Evolutionary conservation across 257 asterid species (phyloP).

Genomic region (Cynanchum wilfordii): DNA sequence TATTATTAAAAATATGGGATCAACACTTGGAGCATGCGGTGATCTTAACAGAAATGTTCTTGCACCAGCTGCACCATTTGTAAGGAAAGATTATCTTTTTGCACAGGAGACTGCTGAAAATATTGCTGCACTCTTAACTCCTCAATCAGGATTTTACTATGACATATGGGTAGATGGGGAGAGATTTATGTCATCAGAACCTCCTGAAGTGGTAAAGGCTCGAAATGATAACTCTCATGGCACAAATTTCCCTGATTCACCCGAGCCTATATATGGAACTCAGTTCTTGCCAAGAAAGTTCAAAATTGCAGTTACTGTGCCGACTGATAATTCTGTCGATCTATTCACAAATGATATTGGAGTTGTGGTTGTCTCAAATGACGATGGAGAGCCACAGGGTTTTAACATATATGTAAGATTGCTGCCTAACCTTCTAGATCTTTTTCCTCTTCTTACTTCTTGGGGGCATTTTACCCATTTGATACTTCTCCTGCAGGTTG

Average conservation of each 20-base stretch:
- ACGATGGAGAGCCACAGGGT: constrained; percentile 91
- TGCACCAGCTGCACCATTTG: constrained; percentile 86
- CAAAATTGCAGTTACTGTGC: constrained; percentile 91
- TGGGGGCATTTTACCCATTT: not conserved
- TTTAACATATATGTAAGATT: constrained; percentile 78
- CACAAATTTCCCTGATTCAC: constrained; percentile 81
- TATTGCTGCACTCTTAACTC: constrained; percentile 88
- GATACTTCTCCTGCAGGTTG: constrained; percentile 58
- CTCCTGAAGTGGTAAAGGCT: constrained; percentile 83
- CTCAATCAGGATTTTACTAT: constrained; percentile 97
- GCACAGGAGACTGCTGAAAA: constrained; percentile 94
- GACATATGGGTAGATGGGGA: constrained; percentile 99
- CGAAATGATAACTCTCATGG: constrained; percentile 89
- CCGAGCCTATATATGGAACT: constrained; percentile 96
- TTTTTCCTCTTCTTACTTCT: constrained; percentile 14
- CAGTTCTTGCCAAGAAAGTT: constrained; percentile 98
- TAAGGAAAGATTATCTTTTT: constrained; percentile 69
- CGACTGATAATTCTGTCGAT: constrained; percentile 91
- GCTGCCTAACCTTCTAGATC: constrained; percentile 8
- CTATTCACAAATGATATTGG: constrained; percentile 91
- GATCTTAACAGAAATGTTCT: constrained; percentile 93
- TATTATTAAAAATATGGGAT: constrained; percentile 80
- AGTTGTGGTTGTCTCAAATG: constrained; percentile 66
- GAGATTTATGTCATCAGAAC: constrained; percentile 75
- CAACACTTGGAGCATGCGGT: constrained; percentile 98